These are phyloP conservation scores for Rehmannia glutinosa DNA, from an alignment of 257 asterid species.

Conservation along the genomic window DNA sequence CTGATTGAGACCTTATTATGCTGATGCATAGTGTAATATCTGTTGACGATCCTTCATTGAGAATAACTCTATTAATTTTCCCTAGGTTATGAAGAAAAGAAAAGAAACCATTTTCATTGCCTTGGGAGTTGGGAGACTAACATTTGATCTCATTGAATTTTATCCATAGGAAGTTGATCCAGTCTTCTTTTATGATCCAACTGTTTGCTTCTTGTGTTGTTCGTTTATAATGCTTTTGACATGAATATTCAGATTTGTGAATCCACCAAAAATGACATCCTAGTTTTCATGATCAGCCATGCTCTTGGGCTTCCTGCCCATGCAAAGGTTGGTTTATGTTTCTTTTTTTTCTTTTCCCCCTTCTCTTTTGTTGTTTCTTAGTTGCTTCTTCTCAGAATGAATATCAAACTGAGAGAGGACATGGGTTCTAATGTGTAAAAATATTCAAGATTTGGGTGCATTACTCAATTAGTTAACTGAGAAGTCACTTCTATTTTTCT, in stretches of 20 bases:
- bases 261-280: slow-evolving; percentile 51
- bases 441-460: not conserved
- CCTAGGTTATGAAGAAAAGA: no score
- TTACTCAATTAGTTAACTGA: slow-evolving; percentile 1
- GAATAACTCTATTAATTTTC: not conserved
- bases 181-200: not conserved
- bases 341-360: slow-evolving; percentile 5
- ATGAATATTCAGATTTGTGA: slow-evolving; percentile 56
- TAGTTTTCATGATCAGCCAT: slow-evolving; percentile 49
- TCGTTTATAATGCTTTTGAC: slow-evolving; percentile 7
- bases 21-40: not conserved
- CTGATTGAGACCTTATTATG: not conserved
- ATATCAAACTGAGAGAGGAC: not conserved
- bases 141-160: not conserved
- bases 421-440: not conserved
- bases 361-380: no score
- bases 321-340: slow-evolving; percentile 58
- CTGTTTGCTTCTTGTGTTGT: not conserved
- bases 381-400: slow-evolving; percentile 7
- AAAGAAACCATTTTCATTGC: no score
- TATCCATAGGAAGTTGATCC: not conserved
- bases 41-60: not conserved
- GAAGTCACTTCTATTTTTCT: not conserved
- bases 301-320: slow-evolving; percentile 55
- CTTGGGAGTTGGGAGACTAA: not conserved